Percentiles rank a stretch among this genome's conserved stretches.
Conservation (phyloP, 2,329 filamentous ascomycete species). For the Aspergillus hortae region DNA sequence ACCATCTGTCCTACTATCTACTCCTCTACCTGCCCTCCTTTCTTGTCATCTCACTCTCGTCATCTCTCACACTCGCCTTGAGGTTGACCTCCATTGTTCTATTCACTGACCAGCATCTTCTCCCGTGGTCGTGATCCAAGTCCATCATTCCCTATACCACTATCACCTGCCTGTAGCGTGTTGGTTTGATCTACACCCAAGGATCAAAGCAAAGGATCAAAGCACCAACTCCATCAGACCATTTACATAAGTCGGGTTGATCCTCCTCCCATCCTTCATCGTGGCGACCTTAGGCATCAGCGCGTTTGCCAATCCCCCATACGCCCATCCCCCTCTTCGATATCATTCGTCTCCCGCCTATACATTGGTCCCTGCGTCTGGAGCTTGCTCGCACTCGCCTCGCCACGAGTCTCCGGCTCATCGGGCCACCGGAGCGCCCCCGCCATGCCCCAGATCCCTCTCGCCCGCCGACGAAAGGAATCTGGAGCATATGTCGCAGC, state of each 20-base stretch:
- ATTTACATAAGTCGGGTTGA: conserved; percentile 1
- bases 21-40: neutral
- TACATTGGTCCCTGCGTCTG: conserved; percentile 18
- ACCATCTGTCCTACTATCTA: neutral
- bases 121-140: too few relatives aligned
- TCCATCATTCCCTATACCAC: neutral
- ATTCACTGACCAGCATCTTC: too few relatives aligned
- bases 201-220: neutral
- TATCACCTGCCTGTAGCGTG: too few relatives aligned
- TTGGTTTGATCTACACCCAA: too few relatives aligned
- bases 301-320: conserved; percentile 31
- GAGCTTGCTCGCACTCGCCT: conserved; percentile 38
- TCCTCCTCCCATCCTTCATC: conserved; percentile 29
- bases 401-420: conserved; percentile 29
- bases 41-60: neutral
- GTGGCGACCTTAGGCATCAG: conserved; percentile 37
- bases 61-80: neutral
- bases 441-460: conserved; percentile 35
- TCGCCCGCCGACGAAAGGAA: conserved; percentile 26
- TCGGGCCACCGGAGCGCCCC: conserved; percentile 37
- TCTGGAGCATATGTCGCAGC: conserved; percentile 39
- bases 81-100: too few relatives aligned
- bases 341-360: conserved; percentile 29
- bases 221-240: neutral
- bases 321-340: conserved; percentile 30